These are phyloP conservation scores for Aspergillus hancockii DNA, from an alignment of 495 filamentous ascomycete genomes.

Conservation along the genomic window DNA sequence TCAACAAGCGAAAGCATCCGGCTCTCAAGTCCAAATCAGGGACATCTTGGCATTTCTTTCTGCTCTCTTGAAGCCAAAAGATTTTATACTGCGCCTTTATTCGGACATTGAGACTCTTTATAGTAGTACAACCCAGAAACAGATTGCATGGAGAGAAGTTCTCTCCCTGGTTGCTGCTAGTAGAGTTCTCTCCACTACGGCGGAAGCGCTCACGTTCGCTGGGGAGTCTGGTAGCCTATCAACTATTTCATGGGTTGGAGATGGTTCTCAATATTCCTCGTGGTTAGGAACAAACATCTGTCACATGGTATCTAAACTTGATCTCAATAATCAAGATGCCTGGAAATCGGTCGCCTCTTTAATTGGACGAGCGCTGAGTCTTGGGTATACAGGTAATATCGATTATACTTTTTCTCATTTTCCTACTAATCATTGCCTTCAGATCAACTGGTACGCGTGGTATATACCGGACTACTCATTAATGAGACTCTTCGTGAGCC, in stretches of 20 bases:
- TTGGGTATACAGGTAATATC: slow-evolving; percentile 72
- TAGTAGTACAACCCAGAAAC: slow-evolving; percentile 37
- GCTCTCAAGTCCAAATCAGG: slow-evolving; percentile 27
- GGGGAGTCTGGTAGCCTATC: slow-evolving; percentile 29
- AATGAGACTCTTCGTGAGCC: slow-evolving; percentile 26
- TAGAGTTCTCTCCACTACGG: slow-evolving; percentile 67
- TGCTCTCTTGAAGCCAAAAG: slow-evolving; percentile 55
- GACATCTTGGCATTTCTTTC: slow-evolving; percentile 50
- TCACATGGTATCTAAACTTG: slow-evolving; percentile 43
- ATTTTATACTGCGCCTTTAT: slow-evolving; percentile 58
- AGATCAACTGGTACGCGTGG: slow-evolving; percentile 58
- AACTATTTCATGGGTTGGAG: slow-evolving; percentile 62
- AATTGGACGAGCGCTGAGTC: slow-evolving; percentile 61
- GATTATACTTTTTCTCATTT: background rate
- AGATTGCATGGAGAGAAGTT: slow-evolving; percentile 66
- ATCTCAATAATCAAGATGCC: slow-evolving; percentile 37
- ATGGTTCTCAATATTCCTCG: slow-evolving; percentile 60
- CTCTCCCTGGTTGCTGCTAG: slow-evolving; percentile 67
- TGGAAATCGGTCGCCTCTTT: slow-evolving; percentile 62
- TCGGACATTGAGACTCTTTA: slow-evolving; percentile 37
- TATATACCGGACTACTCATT: slow-evolving; percentile 47
- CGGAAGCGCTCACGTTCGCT: slow-evolving; percentile 69
- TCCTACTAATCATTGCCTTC: slow-evolving; percentile 27
- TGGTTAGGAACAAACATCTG: slow-evolving; percentile 80
- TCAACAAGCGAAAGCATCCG: slow-evolving; percentile 32